Evolutionary conservation across 2,329 filamentous ascomycete genomes (phyloP), one percentile per base, ranked within the genome.

Genomic region (Colletotrichum sp.): DNA sequence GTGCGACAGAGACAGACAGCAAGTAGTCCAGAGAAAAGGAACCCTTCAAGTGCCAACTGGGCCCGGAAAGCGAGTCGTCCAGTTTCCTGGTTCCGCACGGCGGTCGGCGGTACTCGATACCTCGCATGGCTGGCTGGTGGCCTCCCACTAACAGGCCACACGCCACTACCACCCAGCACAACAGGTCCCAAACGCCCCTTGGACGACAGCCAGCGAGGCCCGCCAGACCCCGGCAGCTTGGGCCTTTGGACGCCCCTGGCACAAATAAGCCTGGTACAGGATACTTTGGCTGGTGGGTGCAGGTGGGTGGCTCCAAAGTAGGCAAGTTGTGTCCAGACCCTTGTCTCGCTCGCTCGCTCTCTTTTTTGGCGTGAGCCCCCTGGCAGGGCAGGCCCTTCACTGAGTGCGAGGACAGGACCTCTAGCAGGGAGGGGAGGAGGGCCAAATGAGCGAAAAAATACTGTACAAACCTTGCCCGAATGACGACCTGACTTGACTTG

Each of bases 1-100:
- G 72, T 75, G 39, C 30, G 62, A 76, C 69, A 64, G 73, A 73
- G 57, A 72, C 69, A 70, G 67, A 34, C 67, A 63, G 55, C 32
- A 63, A 44, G 55, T 32, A 32, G 67, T 13, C 21, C 26, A 30
- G 44, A 21, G 57, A 70, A 69, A 59, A 39, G 52, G 32, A 59
- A 28, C 49, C 16, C 63, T 59, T 39, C 30, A 16, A 69, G 66
- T n/a, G 21, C 30, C 44, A 36, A 30, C n/a, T 34, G 65, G 64
- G 39, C 24, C 36, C 30, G 24, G 15, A 57, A 52, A 49, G 28
- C 15, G 21, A 55, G 18, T 62, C 18, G 16, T n/a, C n/a, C 10
- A 32, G 57, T 32, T 30, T 60, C 57, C 26, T 28, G 28, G 57
- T 57, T n/a, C 36, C 15, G 36, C 36, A 39, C 36, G 36, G 32